A percentile compares a stretch with the other conserved stretches of the same genome.
phyloP scores from a whole-genome alignment of 805 yeast species.

The Lachancea thermotolerans region DNA sequence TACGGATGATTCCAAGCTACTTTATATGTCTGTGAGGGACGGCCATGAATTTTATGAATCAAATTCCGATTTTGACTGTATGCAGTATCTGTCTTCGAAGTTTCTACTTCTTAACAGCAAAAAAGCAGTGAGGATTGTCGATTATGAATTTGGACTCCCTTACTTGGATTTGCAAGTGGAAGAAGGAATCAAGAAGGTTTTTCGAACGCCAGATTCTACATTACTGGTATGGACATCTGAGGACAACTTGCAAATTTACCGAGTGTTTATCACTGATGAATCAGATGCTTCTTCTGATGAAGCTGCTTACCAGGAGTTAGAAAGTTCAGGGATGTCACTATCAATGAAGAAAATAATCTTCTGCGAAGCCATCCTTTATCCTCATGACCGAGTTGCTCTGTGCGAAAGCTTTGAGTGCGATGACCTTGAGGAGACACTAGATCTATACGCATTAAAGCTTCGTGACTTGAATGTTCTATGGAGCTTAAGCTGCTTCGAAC shows the following conservation, averaged over 20 bases:
- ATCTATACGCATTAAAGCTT: constrained; percentile 27
- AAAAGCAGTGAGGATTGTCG: constrained; percentile 18
- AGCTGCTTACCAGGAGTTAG: constrained; percentile 13
- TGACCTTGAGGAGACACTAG: constrained; percentile 19
- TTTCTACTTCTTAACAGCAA: constrained; percentile 18
- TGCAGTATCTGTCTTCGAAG: constrained; percentile 18
- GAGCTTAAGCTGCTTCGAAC: constrained; percentile 22
- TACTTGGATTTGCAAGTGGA: constrained; percentile 17
- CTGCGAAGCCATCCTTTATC: constrained; percentile 20
- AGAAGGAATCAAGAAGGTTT: constrained; percentile 21
- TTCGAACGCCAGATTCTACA: constrained; percentile 12
- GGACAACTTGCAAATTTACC: constrained; percentile 17
- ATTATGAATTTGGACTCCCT: constrained; percentile 23
- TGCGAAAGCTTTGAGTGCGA: constrained; percentile 17
- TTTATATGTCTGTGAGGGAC: constrained; percentile 14
- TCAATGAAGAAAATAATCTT: constrained; percentile 26
- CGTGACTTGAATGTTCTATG: constrained; percentile 29
- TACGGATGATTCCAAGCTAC: background rate
- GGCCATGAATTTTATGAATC: constrained; percentile 16
- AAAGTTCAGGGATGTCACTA: constrained; percentile 16
- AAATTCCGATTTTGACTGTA: constrained; percentile 13
- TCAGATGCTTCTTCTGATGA: constrained; percentile 9
- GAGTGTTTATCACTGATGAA: constrained; percentile 23
- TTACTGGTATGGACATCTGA: constrained; percentile 20
- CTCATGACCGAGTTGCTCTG: constrained; percentile 15